Base-by-base conservation (phyloP, 106 monocot genomes). In the Platanthera zijinensis region DNA sequence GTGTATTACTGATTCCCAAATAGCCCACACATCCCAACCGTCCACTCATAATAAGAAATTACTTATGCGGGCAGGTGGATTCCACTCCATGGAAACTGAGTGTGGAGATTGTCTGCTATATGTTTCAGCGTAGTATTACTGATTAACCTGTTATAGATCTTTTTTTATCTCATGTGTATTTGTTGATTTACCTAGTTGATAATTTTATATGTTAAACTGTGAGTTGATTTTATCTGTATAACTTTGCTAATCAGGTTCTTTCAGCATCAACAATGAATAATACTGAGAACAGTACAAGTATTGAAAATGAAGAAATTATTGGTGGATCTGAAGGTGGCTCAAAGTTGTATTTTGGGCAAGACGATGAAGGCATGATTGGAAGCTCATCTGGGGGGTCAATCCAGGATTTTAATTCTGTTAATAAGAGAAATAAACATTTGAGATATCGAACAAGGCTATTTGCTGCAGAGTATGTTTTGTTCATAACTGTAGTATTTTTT, bases 391-490 rank as follows among this genome's bases (percentile, higher is more conserved):
- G 74, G 39, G 77, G 59, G 32, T 53, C 76, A 57, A 73, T 57
- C 51, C 87, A 86, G 45, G 80, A 57, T 72, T 75, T 84, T 52
- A 50, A 14, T 76, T 78, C 80, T 71, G 63, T 25, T 78, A 45
- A 71, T 72, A 88, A 76, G 81, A 86, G 86, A 75, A 80, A 82
- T 50, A 88, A 92, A 68, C 91, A 91, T 86, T 84, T 99, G 51
- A 87, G 97, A 92, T 94, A 99, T 71, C 94, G 97, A 47, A 99
- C 97, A n/a, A 85, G 92, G 72, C 50, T 92, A 78, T 99, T 99
- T 80, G 97, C 91, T 79, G 97, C 97, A 79, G 97, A 99, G 97
- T 97, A 94, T 74, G 89, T 84, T 48, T n/a, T 72, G 10, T 46
- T 72, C 50, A 21, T 22, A 19, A 51, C 51, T 4, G 21, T 72